Evolutionary conservation across 2,329 filamentous ascomycete genomes (phyloP), one percentile per base, ranked within the genome.

Genomic region (Nannizzia gypsea): DNA sequence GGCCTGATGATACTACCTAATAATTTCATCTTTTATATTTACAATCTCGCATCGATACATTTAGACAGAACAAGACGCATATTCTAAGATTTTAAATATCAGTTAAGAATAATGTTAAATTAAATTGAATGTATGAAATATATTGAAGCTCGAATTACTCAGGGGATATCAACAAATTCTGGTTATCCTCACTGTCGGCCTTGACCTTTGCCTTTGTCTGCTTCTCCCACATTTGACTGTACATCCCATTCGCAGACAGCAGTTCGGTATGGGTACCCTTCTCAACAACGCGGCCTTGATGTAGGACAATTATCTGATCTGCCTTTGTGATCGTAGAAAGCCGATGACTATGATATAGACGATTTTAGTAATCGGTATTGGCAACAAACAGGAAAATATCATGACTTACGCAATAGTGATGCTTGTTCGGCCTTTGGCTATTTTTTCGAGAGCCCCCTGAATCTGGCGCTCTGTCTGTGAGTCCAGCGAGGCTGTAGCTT

Each of bases 401-500:
- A 17, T 40, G 5, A 79, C 64, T 63, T 79, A 78, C 11, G 79
- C 78, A 63, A 81, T 74, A 0, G 77, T 68, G 59, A 81, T 77
- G 0, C 79, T 81, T 1, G 81, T 83, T 17, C 80, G 74, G 3
- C 71, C 74, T 31, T 70, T 70, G 56, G 73, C 77, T 26, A 82
- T 66, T 48, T 70, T 69, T 2, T 73, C 70, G 38, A 83, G 65
- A 2, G 78, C 74, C 52, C 68, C 59, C 65, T 81, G 74, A 38
- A 83, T 75, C 57, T 68, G 66, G 1, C 66, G 65, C 62, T 80
- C 75, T 0, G 75, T 78, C 11, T 73, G 66, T 11, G 71, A 73
- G 64, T 78, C 76, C 1, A 80, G 71, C 38, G 73, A 74, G 65
- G 77, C 80, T 1, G 78, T 80, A 0, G 80, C 76, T 67, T 80